Base-by-base conservation (phyloP, 1,139 yeast species). In the Candida pseudoviswanathii region DNA sequence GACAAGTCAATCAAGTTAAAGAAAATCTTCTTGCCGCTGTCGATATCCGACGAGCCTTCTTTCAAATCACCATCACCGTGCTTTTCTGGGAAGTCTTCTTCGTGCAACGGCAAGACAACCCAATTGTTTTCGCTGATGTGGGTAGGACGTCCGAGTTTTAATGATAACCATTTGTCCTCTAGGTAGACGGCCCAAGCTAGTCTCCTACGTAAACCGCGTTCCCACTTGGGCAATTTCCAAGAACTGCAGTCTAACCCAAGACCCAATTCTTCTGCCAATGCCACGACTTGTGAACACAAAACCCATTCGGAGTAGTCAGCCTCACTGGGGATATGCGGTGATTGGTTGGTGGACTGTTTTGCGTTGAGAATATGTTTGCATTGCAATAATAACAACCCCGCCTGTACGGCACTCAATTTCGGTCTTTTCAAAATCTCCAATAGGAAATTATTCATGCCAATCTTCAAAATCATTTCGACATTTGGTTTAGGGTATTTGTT, bases 221-320 rank as follows among this genome's bases (percentile, higher is more conserved):
- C 97, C 97, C 97, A 91, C 58, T 86, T 85, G 0, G 97, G 97
- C 33, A 91, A 67, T 60, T 88, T 84, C 97, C 97, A 91, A 53
- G 80, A 81, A 50, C 86, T 84, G 62, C 97, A 91, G 62, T 90
- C 92, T 16, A 89, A 74, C 0, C 96, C 96, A 9, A 91, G 71
- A 0, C 97, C 97, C 34, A 91, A 70, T 57, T 91, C 96, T 64
- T 90, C 96, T 0, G 96, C 85, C 29, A 90, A 67, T 0, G 96
- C 88, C 3, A 89, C 92, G 29, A 91, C 90, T 59, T 90, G 96
- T 1, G 96, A 87, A 58, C 92, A 86, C 34, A 92, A 68, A 2
- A 89, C 84, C 96, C 97, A 90, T 59, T 89, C 92, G 41, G 86
- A 78, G 52, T 82, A 78, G 47, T 81, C 81, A 5, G 52, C 48